Conservation (phyloP, 768 basidiomycete genomes). For the Boletus coccyginus region DNA sequence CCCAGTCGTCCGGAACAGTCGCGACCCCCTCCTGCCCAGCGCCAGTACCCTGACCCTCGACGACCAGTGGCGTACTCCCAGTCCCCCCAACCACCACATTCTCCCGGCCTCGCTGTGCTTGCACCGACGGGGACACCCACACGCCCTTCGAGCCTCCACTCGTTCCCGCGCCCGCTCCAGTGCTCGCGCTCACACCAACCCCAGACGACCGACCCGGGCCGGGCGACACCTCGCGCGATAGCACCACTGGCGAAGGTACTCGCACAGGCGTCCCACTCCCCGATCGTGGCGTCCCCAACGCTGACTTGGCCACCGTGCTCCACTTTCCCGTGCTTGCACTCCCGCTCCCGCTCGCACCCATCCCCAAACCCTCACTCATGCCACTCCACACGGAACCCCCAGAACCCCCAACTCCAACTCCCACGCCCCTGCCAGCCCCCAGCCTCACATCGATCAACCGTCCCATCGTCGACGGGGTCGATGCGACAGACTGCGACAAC, state of each 20-base stretch:
- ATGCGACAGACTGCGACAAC: conserved; percentile 48
- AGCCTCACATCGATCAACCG: conserved; percentile 57
- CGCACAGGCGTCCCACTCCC: conserved; percentile 11
- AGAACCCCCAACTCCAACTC: background rate
- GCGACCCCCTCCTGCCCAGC: background rate
- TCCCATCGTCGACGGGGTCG: conserved; percentile 46
- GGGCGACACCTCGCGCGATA: conserved; percentile 9
- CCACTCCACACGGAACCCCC: background rate
- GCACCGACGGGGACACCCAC: conserved; percentile 24
- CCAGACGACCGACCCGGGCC: conserved; percentile 3
- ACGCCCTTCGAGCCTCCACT: background rate
- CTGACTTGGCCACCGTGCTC: conserved; percentile 19
- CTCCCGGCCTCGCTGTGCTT: conserved; percentile 11
- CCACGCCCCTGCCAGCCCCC: conserved; percentile 8
- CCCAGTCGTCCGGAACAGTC: conserved; percentile 54
- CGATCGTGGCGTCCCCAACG: background rate
- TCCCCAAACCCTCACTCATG: background rate
- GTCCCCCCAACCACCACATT: background rate
- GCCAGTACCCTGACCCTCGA: background rate
- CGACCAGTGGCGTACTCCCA: background rate
- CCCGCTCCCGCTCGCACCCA: background rate
- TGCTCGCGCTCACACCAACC: background rate
- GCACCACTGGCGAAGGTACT: conserved; percentile 16
- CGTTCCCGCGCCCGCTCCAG: background rate
- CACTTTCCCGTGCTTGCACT: conserved; percentile 5